Evolutionary conservation across 345 rosid genomes (phyloP).

Genomic region (Xanthoceras sorbifolium): DNA sequence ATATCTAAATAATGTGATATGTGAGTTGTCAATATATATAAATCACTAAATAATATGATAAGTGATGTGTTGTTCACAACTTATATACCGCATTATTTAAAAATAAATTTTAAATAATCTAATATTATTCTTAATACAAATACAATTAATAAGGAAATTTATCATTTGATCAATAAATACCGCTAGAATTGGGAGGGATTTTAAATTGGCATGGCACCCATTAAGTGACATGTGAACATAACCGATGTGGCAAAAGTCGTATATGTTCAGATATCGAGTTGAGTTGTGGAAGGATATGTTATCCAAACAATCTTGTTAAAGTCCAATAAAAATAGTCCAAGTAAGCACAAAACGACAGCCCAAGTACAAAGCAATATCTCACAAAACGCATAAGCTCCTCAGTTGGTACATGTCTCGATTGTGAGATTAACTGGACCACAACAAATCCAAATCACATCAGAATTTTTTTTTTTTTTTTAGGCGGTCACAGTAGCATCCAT

Average conservation of each 20-base stretch:
- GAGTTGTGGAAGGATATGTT: conserved; percentile 18
- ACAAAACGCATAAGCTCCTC: not conserved
- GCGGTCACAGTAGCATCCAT: too few species aligned
- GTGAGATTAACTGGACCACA: not conserved
- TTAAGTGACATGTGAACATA: not conserved
- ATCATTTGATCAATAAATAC: too few species aligned
- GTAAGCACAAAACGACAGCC: conserved; percentile 23
- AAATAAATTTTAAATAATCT: too few species aligned
- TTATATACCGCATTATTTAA: too few species aligned
- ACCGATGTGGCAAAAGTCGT: not conserved
- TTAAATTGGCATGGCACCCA: not conserved
- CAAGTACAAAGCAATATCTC: not conserved
- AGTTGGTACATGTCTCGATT: not conserved
- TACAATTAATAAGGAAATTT: too few species aligned
- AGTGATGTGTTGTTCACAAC: too few species aligned
- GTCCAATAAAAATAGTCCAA: conserved; percentile 25
- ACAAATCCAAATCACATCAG: not conserved
- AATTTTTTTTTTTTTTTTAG: not conserved
- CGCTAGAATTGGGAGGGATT: too few species aligned
- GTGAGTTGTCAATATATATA: too few species aligned
- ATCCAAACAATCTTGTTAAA: conserved; percentile 20
- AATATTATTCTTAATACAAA: too few species aligned
- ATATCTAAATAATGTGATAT: too few species aligned
- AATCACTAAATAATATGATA: too few species aligned
- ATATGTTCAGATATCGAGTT: not conserved